These are phyloP conservation scores for Boletellus ananiceps DNA, from an alignment of 768 basidiomycete genomes.

Conservation along the genomic window DNA sequence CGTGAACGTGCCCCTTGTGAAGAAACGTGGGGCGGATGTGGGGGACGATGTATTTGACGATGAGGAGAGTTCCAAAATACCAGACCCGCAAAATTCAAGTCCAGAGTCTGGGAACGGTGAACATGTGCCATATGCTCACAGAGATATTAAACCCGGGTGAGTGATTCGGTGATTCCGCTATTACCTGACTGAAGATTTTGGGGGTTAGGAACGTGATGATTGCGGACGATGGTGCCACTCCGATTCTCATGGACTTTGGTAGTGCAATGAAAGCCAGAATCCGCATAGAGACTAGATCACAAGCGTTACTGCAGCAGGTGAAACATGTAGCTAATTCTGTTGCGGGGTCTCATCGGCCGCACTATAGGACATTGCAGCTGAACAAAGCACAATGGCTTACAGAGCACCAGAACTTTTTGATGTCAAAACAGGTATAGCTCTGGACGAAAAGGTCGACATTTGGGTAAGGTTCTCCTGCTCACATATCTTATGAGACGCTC, in stretches of 20 bases:
- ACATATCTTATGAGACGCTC: conserved; percentile 1
- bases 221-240: conserved; percentile 75
- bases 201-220: conserved; percentile 87
- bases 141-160: conserved; percentile 95
- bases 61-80: conserved; percentile 53
- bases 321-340: conserved; percentile 7
- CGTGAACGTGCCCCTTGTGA: conserved; percentile 56
- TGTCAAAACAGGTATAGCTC: conserved; percentile 80
- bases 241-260: conserved; percentile 98
- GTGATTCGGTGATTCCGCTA: conserved; percentile 24
- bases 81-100: conserved; percentile 36
- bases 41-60: conserved; percentile 72
- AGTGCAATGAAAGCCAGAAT: conserved; percentile 86
- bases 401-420: conserved; percentile 97
- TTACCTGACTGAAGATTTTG: conserved; percentile 2
- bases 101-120: conserved; percentile 41
- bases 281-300: conserved; percentile 71
- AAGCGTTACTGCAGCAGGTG: conserved; percentile 88
- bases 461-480: conserved; percentile 56
- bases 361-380: conserved; percentile 83
- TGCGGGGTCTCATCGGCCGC: neutral
- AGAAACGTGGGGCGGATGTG: conserved; percentile 45
- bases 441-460: conserved; percentile 96
- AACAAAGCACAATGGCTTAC: conserved; percentile 98
- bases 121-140: conserved; percentile 87